Conservation (phyloP, 345 rosid genomes). For the Eucalyptus cloeziana region DNA sequence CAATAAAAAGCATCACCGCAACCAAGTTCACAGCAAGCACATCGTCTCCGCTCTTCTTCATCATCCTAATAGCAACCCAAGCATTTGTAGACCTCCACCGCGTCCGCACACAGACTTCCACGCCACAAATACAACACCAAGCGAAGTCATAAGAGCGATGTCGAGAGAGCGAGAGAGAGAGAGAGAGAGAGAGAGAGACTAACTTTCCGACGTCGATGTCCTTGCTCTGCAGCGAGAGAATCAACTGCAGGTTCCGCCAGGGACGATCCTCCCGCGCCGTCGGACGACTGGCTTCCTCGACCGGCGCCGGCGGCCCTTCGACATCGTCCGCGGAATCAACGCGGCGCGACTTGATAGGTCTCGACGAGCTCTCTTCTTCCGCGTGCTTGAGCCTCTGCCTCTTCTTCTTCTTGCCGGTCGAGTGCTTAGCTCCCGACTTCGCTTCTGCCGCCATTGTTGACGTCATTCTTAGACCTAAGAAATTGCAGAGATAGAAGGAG, state of each 20-base stretch:
- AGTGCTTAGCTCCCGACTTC: not conserved
- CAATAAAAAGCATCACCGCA: not conserved
- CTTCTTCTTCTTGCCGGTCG: slow-evolving; percentile 19
- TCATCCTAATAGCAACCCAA: not conserved
- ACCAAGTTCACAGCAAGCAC: not conserved
- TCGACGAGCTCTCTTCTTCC: slow-evolving; percentile 1
- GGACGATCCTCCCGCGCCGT: slow-evolving; percentile 19
- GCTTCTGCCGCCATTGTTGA: not conserved
- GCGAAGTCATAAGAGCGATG: not conserved
- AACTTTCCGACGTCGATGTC: slow-evolving; percentile 42
- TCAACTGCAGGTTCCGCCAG: slow-evolving; percentile 72
- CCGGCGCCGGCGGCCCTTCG: not conserved
- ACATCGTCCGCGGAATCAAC: slow-evolving; percentile 3
- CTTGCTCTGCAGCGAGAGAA: slow-evolving; percentile 38
- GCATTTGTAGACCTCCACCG: not conserved
- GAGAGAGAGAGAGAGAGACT: slow-evolving; percentile 1
- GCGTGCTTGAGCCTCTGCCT: slow-evolving; percentile 11
- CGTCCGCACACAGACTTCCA: not conserved
- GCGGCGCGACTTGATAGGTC: slow-evolving; percentile 10
- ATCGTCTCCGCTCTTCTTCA: not conserved
- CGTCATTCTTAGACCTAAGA: not conserved
- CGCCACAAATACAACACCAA: not conserved
- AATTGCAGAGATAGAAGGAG: slow-evolving; percentile 1
- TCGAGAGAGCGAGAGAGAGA: not conserved
- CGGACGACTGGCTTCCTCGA: slow-evolving; percentile 1